Conservation (phyloP, 2,329 filamentous ascomycete species). For the Alternaria viburni region DNA sequence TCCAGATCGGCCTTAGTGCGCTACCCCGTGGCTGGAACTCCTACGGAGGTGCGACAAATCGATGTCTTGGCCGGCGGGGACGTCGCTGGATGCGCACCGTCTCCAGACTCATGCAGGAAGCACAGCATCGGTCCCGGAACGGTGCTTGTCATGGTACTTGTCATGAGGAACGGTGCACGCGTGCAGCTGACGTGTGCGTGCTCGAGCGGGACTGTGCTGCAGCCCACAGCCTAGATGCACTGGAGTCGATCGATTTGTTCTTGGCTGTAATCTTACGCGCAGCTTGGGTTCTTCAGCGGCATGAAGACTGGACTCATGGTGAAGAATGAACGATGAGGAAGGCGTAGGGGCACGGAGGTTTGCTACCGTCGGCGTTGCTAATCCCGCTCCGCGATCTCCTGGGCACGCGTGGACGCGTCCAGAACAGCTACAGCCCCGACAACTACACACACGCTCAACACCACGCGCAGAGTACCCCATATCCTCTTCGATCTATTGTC, state of each 20-base stretch:
- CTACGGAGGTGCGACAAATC: constrained; percentile 40
- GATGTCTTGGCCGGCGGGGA: constrained; percentile 25
- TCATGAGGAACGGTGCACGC: constrained; percentile 23
- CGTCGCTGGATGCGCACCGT: constrained; percentile 2
- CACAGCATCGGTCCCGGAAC: constrained; percentile 10
- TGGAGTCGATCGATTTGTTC: not conserved
- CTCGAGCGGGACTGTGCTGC: constrained; percentile 10
- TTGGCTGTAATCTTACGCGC: not conserved
- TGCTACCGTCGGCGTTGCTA: not conserved
- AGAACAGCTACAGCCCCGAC: not conserved
- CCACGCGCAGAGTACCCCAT: not conserved
- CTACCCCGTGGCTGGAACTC: constrained; percentile 23
- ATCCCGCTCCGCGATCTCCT: not conserved
- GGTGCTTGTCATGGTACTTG: constrained; percentile 23
- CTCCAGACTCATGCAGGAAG: constrained; percentile 11
- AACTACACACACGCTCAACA: not conserved
- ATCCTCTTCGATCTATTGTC: not conserved
- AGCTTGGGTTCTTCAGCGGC: not conserved
- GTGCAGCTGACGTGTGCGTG: constrained; percentile 26
- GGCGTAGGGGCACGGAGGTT: not conserved
- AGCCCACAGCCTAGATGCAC: not conserved
- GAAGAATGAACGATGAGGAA: not conserved
- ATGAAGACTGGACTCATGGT: not conserved
- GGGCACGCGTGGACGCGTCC: not conserved
- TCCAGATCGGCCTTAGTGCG: constrained; percentile 17